These are phyloP conservation scores for Candida neerlandica DNA, from an alignment of 1,139 yeast species.

Conservation along the genomic window DNA sequence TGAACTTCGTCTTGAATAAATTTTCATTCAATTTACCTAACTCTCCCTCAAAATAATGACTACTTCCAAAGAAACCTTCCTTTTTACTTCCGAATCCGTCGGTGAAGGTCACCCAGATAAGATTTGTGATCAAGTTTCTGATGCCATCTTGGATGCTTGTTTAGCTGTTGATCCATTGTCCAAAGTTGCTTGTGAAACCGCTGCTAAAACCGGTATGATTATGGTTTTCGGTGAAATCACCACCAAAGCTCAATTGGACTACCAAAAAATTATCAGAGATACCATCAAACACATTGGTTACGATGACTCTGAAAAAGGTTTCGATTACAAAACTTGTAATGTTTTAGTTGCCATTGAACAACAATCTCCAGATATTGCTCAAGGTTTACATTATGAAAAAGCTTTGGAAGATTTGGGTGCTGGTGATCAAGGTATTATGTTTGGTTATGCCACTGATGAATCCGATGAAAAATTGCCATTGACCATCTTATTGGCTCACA, in stretches of 20 bases:
- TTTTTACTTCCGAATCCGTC: conserved; percentile 95
- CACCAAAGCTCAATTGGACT: conserved; percentile 92
- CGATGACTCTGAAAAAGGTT: conserved; percentile 94
- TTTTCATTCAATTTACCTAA: not conserved
- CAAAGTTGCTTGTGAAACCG: conserved; percentile 99
- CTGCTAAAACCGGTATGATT: conserved; percentile 98
- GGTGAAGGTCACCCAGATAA: conserved; percentile 99
- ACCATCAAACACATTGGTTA: conserved; percentile 98
- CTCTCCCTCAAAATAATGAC: too few relatives aligned
- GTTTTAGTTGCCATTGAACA: conserved; percentile 99
- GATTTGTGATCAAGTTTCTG: conserved; percentile 99
- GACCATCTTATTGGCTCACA: conserved; percentile 92
- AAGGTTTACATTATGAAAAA: conserved; percentile 97
- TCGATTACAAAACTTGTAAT: conserved; percentile 98
- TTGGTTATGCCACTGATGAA: conserved; percentile 99
- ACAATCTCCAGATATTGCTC: conserved; percentile 99
- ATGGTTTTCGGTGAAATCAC: conserved; percentile 99
- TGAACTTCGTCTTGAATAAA: conserved; percentile 5
- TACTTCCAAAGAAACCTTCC: conserved; percentile 47
- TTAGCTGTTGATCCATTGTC: conserved; percentile 93
- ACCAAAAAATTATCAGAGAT: conserved; percentile 96
- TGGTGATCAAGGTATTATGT: conserved; percentile 99
- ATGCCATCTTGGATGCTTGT: conserved; percentile 98
- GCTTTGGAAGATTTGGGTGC: conserved; percentile 98
- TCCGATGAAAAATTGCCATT: conserved; percentile 97